Evolutionary conservation across 2,329 filamentous ascomycete genomes (phyloP), one percentile per base, ranked within the genome.

Genomic region (Fusarium austroafricanum): DNA sequence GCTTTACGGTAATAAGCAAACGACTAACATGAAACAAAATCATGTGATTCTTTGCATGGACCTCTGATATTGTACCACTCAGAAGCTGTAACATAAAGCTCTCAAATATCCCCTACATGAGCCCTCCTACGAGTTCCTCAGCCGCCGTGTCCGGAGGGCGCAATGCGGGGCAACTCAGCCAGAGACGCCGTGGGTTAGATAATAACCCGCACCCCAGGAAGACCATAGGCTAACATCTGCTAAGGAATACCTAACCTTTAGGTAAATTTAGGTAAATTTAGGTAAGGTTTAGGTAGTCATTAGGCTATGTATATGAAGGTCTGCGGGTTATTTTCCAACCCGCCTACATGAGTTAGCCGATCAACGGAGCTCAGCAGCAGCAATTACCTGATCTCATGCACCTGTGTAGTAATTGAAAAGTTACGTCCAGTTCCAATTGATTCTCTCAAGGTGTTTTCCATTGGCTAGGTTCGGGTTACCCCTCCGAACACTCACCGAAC

Each of bases 361-460:
- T 71, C 60, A 68, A 72, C 69, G 68, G 68, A 71, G 68, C 68
- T 37, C 56, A 55, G 43, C 21, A 57, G 55, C 40, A 53, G 52
- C 53, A 51, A 64, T 61, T 49, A 43, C 49, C 64, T 68, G 49
- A 50, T 43, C 40, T 18, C 9, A 60, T 51, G 40, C 42, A 50
- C 54, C 49, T 38, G 39, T 42, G 20, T 33, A 39, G 26, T 20
- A 39, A 33, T 52, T 33, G 10, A 31, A 23, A 17, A 44, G 18
- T 23, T 35, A 45, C 42, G 31, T 29, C 14, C 35, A 39, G 33
- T 50, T 55, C 45, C 18, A 54, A 44, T 60, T 39, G 39, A 38
- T 38, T 35, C 33, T 40, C 18, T 43, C 40, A 64, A 64, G 49
- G 42, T 62, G 57, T 21, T 33, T 45, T 40, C 42, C 10, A 64